Conservation (phyloP, 148 eudicot genomes). For the Vaccinium corymbosum region DNA sequence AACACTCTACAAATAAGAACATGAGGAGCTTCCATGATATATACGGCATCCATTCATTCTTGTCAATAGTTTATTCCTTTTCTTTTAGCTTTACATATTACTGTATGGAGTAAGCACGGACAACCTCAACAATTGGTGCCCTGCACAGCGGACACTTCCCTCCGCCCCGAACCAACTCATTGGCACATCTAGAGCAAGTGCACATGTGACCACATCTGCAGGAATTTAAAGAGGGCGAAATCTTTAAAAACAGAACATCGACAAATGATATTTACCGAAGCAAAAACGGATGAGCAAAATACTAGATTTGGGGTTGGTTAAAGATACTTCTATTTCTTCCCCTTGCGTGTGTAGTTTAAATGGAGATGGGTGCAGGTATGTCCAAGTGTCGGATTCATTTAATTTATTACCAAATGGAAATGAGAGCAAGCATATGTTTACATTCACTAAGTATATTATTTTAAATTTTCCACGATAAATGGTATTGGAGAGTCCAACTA, state of each 20-base stretch:
- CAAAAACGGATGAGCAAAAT: neutral
- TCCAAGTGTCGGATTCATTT: neutral
- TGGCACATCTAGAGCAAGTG: constrained; percentile 89
- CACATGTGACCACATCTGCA: constrained; percentile 99
- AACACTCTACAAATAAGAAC: constrained; percentile 24
- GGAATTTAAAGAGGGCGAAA: neutral
- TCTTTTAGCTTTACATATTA: constrained; percentile 23
- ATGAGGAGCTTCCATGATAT: constrained; percentile 15
- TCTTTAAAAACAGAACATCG: neutral
- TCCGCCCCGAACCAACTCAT: constrained; percentile 82
- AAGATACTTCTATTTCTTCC: neutral
- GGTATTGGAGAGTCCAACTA: neutral
- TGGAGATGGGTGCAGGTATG: neutral
- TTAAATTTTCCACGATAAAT: neutral
- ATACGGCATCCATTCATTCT: constrained; percentile 4
- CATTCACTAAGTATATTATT: neutral
- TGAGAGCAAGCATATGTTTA: neutral
- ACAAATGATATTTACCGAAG: neutral
- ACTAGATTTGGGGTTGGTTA: neutral
- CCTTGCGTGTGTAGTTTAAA: neutral
- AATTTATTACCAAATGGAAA: neutral
- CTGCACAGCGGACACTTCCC: constrained; percentile 97
- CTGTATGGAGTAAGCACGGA: constrained; percentile 92
- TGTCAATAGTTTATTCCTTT: constrained; percentile 4
- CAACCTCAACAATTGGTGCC: constrained; percentile 91